A percentile compares a stretch with the other conserved stretches of the same genome.
These are phyloP conservation scores for Metarhizium robertsii DNA, from an alignment of 2,329 filamentous ascomycete species.

Conservation along the genomic window DNA sequence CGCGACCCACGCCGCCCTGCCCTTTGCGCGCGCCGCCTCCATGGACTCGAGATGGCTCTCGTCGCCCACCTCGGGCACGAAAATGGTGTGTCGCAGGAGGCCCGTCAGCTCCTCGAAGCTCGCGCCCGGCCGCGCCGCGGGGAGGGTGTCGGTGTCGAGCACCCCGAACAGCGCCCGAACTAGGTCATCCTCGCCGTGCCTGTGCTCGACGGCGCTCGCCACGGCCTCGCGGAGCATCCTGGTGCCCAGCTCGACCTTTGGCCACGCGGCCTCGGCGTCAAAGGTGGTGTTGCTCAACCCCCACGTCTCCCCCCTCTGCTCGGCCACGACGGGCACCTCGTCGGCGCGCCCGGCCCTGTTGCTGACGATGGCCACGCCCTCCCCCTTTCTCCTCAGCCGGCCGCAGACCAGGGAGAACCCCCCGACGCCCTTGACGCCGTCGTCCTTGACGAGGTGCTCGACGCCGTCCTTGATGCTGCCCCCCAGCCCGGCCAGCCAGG, in stretches of 20 bases:
- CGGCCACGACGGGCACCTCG: slow-evolving; percentile 49
- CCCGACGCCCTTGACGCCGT: slow-evolving; percentile 49
- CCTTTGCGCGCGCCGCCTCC: slow-evolving; percentile 29
- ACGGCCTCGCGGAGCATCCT: slow-evolving; percentile 34
- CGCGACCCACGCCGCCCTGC: slow-evolving; percentile 24
- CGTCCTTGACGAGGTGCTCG: slow-evolving; percentile 38
- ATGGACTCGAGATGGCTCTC: slow-evolving; percentile 35
- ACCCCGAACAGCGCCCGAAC: slow-evolving; percentile 42
- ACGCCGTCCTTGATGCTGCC: slow-evolving; percentile 41
- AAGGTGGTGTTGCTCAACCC: slow-evolving; percentile 56
- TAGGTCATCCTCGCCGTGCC: slow-evolving; percentile 36
- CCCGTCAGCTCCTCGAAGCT: slow-evolving; percentile 45
- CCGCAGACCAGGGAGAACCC: slow-evolving; percentile 60
- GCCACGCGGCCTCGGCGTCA: slow-evolving; percentile 44
- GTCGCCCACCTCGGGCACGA: slow-evolving; percentile 49
- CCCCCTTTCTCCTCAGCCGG: slow-evolving; percentile 39
- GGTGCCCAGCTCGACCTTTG: slow-evolving; percentile 48
- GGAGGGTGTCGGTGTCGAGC: slow-evolving; percentile 49
- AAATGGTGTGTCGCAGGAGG: slow-evolving; percentile 49
- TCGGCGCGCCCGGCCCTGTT: slow-evolving; percentile 46
- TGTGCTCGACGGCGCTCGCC: slow-evolving; percentile 25
- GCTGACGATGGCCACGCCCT: slow-evolving; percentile 51
- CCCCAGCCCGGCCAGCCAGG: slow-evolving; percentile 45
- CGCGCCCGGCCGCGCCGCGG: slow-evolving; percentile 26
- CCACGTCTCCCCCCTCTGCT: slow-evolving; percentile 41